These are phyloP conservation scores for Fragaria vesca DNA, from an alignment of 306 rosid genomes.

Conservation along the genomic window DNA sequence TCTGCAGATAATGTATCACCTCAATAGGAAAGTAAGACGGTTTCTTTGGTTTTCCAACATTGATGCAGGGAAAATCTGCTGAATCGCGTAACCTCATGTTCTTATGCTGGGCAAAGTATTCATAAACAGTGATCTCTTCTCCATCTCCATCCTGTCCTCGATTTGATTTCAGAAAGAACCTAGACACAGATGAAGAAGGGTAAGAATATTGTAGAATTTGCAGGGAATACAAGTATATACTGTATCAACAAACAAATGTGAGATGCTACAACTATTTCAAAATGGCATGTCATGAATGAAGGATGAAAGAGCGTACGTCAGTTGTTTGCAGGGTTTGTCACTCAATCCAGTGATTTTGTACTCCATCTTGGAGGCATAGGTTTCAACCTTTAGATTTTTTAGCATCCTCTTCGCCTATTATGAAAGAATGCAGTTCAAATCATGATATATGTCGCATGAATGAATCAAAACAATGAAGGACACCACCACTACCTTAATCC, in stretches of 20 bases:
- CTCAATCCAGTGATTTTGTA: conserved; percentile 55
- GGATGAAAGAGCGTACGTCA: conserved; percentile 19
- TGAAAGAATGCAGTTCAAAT: too few relatives aligned
- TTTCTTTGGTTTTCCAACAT: conserved; percentile 45
- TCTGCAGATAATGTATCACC: conserved; percentile 3
- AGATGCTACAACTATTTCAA: too few relatives aligned
- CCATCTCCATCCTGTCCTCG: conserved; percentile 29
- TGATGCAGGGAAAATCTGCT: conserved; percentile 50
- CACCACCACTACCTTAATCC: conserved; percentile 29
- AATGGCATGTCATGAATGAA: not conserved
- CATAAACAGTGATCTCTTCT: conserved; percentile 40
- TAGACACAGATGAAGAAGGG: not conserved
- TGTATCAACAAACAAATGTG: too few relatives aligned
- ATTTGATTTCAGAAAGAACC: conserved; percentile 16
- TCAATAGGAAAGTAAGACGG: conserved; percentile 43
- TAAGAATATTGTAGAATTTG: too few relatives aligned
- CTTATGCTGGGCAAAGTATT: conserved; percentile 26
- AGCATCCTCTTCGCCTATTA: conserved; percentile 34
- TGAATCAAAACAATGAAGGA: too few relatives aligned
- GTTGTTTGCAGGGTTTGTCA: conserved; percentile 39
- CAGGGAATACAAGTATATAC: too few relatives aligned
- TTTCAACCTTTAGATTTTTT: conserved; percentile 39
- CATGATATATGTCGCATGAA: too few relatives aligned
- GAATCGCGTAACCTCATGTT: conserved; percentile 16
- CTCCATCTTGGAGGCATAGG: conserved; percentile 27